Base-by-base conservation (phyloP, 805 yeast species). In the Ogataea haglerorum region DNA sequence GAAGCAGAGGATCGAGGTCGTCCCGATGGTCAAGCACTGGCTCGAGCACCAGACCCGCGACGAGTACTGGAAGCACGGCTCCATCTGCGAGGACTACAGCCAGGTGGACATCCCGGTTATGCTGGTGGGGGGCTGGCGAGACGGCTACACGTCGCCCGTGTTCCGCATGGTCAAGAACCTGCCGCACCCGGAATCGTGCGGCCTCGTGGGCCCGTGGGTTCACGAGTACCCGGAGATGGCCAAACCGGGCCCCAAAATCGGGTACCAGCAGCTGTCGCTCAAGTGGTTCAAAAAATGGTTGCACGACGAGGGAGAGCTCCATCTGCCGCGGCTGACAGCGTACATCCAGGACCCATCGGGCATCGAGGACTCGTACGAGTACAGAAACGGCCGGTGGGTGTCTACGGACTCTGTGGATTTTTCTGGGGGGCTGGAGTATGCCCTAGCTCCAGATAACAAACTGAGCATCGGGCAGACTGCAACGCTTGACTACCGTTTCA, bases 171-270 rank as follows among this genome's bases (percentile, higher is more conserved):
- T 59, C 29, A 61, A 65, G 8, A 58, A 65, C 17, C 52, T 70
- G 26, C 70, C 69, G n/a, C 58, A 68, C 37, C 66, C 69, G n/a
- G 52, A 65, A 23, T 54, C 68, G 1, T 50, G 58, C 24, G 64
- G 63, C 25, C 42, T 70, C 12, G 61, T 70, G 48, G 74, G 75
- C 16, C 75, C 74, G 7, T 70, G 75, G 75, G 74, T 70, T 34
- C 75, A 70, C 47, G 75, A 70, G 46, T 70, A 61, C 51, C 75
- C 75, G 3, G 74, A 70, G 47, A 64, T 70, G 56, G 75, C 74
- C 2, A 67, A 65, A 24, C 75, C 74, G 6, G 59, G 61, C 8
- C 75, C 75, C 23, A 64, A 62, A 41, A 64, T 70, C 47, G 75
- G 73, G 3, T 70, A 64, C 39, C 68, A 66, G 28, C 72, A 70